Evolutionary conservation across 441 rosid species (phyloP).

Genomic region (Euphorbia schlechtendalii): DNA sequence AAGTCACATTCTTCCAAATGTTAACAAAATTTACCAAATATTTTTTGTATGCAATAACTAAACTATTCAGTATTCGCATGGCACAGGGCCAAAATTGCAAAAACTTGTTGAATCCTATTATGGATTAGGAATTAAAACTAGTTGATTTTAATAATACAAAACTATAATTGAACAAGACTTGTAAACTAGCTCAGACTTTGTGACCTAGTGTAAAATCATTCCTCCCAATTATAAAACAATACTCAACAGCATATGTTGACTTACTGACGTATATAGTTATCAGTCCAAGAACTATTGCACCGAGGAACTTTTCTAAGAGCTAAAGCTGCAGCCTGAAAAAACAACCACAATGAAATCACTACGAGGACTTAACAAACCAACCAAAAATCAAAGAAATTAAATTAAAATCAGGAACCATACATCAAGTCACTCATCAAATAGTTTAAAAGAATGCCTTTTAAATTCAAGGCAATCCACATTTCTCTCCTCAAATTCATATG

Average conservation of each 20-base stretch:
- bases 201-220: not conserved
- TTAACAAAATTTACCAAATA: not conserved
- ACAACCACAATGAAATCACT: constrained; percentile 14
- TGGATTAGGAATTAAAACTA: not conserved
- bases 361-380: not conserved
- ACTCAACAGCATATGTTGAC: constrained; percentile 19
- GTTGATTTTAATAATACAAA: not conserved
- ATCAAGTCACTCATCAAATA: not conserved
- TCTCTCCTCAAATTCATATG: not conserved
- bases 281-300: constrained; percentile 98
- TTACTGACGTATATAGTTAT: constrained; percentile 86
- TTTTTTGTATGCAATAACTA: not conserved
- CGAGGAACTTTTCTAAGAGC: constrained; percentile 88
- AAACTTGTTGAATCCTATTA: too few relatives aligned
- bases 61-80: not conserved
- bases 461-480: not conserved
- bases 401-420: not conserved
- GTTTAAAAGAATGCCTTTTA: not conserved
- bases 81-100: not conserved
- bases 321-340: constrained; percentile 85
- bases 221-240: not conserved
- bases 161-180: not conserved
- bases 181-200: not conserved
- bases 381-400: not conserved
- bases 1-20: not conserved